phyloP scores from a whole-genome alignment of 306 rosid genomes.

The Arachis stenosperma region DNA sequence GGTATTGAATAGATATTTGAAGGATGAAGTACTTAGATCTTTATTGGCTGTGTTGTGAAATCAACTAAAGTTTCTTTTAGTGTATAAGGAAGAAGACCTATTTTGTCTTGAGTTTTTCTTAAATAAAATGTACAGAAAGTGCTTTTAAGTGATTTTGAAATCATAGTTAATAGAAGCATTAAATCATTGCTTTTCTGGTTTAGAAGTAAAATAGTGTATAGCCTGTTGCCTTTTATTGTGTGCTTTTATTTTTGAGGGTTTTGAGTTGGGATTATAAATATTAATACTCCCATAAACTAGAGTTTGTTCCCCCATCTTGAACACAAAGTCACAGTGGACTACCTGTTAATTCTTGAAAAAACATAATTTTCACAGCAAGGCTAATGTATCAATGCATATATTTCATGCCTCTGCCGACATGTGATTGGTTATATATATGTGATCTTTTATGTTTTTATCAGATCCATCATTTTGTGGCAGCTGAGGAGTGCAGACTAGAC shows the following conservation, averaged over 20 bases:
- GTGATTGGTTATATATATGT: not conserved
- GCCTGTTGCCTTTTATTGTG: not conserved
- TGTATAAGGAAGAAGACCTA: too few species aligned
- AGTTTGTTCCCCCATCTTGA: constrained; percentile 16
- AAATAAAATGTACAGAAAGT: not conserved
- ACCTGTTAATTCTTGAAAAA: not conserved
- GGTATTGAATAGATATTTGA: constrained; percentile 12
- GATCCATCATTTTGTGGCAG: constrained; percentile 13
- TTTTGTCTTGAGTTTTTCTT: not conserved
- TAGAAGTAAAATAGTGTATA: not conserved
- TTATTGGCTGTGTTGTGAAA: not conserved
- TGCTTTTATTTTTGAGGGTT: not conserved
- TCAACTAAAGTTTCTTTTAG: constrained; percentile 10
- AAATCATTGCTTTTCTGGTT: constrained; percentile 6
- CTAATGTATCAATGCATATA: not conserved
- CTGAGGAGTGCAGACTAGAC: constrained; percentile 19
- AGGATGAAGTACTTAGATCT: constrained; percentile 19
- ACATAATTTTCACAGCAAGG: not conserved
- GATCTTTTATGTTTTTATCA: not conserved
- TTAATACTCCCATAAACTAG: not conserved
- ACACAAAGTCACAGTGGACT: not conserved
- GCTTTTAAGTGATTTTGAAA: constrained; percentile 3
- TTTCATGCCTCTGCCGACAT: constrained; percentile 2
- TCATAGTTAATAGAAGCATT: constrained; percentile 5
- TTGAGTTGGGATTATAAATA: not conserved